Evolutionary conservation across 345 rosid genomes (phyloP), one percentile per base, ranked within the genome.

Genomic region (Psidium guajava): DNA sequence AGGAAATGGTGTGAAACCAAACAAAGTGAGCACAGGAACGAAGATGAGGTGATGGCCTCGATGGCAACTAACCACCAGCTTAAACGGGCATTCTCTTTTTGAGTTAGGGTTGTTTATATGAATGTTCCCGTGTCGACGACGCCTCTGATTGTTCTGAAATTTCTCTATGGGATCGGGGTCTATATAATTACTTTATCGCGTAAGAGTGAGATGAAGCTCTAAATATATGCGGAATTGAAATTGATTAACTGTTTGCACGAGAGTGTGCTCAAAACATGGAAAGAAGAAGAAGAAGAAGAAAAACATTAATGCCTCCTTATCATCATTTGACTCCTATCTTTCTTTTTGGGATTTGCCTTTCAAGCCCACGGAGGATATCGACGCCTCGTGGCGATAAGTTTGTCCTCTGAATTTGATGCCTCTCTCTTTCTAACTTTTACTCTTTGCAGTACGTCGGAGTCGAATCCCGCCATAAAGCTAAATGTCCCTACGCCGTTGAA

Each of bases 111-210:
- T 4, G 0, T 32, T 69, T 0, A 0, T 0, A 1, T 36, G 10
- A 4, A 69, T 32, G 0, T 0, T 18, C 6, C 32, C 44, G 0
- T 2, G 13, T 18, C n/a, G n/a, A n/a, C 1, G 1, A 2, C 47
- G 15, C 47, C 20, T 18, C 0, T 32, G 6, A 69, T 18, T 32
- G 18, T 32, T 32, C 24, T 2, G 1, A 0, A 15, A 7, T 16
- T 64, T 61, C 27, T n/a, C 8, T 2, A 1, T 0, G 8, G 0
- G 0, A 16, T 64, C 3, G 3, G 16, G 75, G 24, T 16, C 12
- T 6, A 0, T 8, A 28, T 64, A 28, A 15, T 36, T 28, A 61
- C 21, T 61, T 28, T 18, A 15, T 61, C 42, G 9, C 12, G 0
- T 8, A 16, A 64, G 75, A 32, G 22, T 10, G 3, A 32, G 11